A percentile compares a stretch with the other conserved stretches of the same genome.
Conservation (phyloP, 2,329 filamentous ascomycete genomes). For the Phialophora expanda region DNA sequence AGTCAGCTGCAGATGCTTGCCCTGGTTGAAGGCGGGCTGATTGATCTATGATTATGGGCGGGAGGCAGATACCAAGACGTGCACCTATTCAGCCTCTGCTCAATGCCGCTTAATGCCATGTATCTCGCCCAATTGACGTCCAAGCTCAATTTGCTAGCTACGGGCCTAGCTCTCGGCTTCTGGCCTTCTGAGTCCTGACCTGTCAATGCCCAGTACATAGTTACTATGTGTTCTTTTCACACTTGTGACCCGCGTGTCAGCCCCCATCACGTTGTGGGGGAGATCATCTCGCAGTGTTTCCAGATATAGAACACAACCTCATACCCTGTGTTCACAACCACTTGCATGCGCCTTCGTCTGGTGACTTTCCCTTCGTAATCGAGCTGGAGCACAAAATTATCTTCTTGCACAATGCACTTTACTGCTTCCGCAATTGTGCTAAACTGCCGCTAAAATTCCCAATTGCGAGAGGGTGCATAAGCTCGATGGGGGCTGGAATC, state of each 20-base stretch:
- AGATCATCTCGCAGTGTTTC: slow-evolving; percentile 6
- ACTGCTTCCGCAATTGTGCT: slow-evolving; percentile 4
- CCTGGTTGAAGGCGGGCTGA: slow-evolving; percentile 18
- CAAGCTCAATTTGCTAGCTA: slow-evolving; percentile 9
- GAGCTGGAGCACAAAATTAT: slow-evolving; percentile 2
- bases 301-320: slow-evolving; percentile 19
- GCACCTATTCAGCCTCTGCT: slow-evolving; percentile 19
- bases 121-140: slow-evolving; percentile 6
- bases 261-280: slow-evolving; percentile 9
- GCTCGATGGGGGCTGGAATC: slow-evolving; percentile 26
- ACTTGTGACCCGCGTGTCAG: slow-evolving; percentile 14
- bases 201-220: slow-evolving; percentile 3
- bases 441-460: slow-evolving; percentile 1
- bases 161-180: slow-evolving; percentile 9
- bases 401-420: background rate
- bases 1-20: slow-evolving; percentile 19
- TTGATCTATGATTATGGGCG: slow-evolving; percentile 19
- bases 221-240: background rate
- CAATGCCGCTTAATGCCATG: slow-evolving; percentile 11
- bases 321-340: background rate
- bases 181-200: background rate
- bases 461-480: slow-evolving; percentile 18
- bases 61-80: slow-evolving; percentile 2
- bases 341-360: background rate
- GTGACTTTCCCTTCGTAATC: slow-evolving; percentile 8